These are phyloP conservation scores for Fonsecaea monophora DNA, from an alignment of 2,329 filamentous ascomycete genomes.

Conservation along the genomic window DNA sequence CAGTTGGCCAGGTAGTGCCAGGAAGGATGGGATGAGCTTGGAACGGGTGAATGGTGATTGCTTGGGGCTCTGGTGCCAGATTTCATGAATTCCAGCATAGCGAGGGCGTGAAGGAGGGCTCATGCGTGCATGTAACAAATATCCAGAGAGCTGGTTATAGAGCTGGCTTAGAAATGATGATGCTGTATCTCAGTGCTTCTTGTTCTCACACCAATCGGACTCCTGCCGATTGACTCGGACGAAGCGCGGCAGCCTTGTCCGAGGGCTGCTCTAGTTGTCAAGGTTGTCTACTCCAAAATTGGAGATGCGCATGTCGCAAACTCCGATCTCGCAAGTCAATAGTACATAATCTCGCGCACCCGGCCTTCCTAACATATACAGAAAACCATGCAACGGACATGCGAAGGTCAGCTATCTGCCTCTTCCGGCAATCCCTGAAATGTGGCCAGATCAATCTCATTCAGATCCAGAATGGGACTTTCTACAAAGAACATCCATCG, in stretches of 20 bases:
- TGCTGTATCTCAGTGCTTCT: background rate
- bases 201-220: background rate
- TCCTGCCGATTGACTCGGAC: background rate
- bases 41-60: constrained; percentile 14
- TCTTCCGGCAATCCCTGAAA: constrained; percentile 25
- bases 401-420: constrained; percentile 29
- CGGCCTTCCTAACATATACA: background rate
- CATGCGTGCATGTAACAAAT: constrained; percentile 30
- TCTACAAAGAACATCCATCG: constrained; percentile 77
- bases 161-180: constrained; percentile 25
- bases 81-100: constrained; percentile 29
- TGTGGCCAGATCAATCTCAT: constrained; percentile 60
- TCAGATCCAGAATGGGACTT: constrained; percentile 77
- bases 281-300: background rate
- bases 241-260: background rate
- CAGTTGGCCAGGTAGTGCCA: constrained; percentile 3
- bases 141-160: constrained; percentile 27
- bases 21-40: constrained; percentile 11
- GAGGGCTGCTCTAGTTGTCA: background rate
- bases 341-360: background rate
- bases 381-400: constrained; percentile 25
- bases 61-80: constrained; percentile 3
- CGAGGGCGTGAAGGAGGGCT: constrained; percentile 21
- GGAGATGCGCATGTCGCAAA: constrained; percentile 6
- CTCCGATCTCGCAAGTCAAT: background rate